A percentile compares a stretch with the other conserved stretches of the same genome.
Evolutionary conservation across 2,329 filamentous ascomycete species (phyloP).

Genomic region (Calonectria pauciramosa): DNA sequence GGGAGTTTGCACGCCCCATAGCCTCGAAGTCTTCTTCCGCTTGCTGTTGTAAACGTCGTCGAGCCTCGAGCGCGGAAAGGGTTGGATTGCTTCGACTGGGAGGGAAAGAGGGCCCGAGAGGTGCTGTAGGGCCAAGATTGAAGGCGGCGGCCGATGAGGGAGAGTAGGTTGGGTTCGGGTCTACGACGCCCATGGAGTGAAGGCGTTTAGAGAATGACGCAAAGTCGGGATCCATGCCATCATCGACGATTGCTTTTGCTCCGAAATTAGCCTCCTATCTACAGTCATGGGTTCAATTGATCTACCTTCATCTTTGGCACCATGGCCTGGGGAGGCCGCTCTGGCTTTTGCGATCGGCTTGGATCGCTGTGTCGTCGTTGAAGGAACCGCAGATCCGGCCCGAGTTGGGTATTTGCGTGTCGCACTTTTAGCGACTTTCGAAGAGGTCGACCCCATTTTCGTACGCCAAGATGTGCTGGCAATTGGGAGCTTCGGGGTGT

Average conservation of each 20-base stretch:
- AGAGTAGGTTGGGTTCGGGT: constrained; percentile 68
- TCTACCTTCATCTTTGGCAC: constrained; percentile 40
- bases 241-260: constrained; percentile 54
- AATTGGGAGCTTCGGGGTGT: not conserved
- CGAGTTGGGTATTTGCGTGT: constrained; percentile 61
- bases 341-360: constrained; percentile 30
- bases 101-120: constrained; percentile 46
- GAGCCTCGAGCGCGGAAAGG: constrained; percentile 63
- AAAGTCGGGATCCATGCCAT: constrained; percentile 58
- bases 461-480: not conserved
- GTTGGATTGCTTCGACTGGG: constrained; percentile 58
- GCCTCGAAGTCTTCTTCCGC: constrained; percentile 61
- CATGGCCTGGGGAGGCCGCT: constrained; percentile 26
- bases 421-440: constrained; percentile 58
- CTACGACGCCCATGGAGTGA: constrained; percentile 67
- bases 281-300: not conserved
- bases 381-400: constrained; percentile 44
- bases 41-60: constrained; percentile 58
- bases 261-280: constrained; percentile 22
- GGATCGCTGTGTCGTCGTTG: constrained; percentile 34
- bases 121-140: constrained; percentile 35
- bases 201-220: constrained; percentile 64
- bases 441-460: constrained; percentile 61
- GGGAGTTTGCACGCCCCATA: constrained; percentile 49
- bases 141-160: constrained; percentile 61